These are phyloP conservation scores for Vicia sativa DNA, from an alignment of 306 rosid genomes.

Conservation along the genomic window DNA sequence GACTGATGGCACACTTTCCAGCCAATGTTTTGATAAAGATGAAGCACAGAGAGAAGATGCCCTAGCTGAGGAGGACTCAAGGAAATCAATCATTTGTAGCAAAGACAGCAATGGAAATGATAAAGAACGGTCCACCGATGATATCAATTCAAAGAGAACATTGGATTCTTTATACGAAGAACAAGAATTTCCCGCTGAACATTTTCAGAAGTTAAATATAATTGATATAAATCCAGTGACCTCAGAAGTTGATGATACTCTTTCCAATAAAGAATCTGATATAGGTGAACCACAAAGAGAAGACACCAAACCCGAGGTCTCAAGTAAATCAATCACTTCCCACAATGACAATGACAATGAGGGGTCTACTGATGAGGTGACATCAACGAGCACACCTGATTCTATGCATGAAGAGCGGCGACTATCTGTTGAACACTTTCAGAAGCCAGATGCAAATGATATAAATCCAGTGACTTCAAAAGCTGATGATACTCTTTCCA, in stretches of 20 bases:
- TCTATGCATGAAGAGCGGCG: conserved; percentile 43
- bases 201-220: conserved; percentile 38
- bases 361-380: conserved; percentile 37
- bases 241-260: conserved; percentile 29
- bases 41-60: conserved; percentile 41
- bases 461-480: conserved; percentile 39
- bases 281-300: conserved; percentile 41
- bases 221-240: conserved; percentile 39
- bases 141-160: conserved; percentile 36
- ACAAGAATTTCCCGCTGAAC: conserved; percentile 39
- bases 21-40: conserved; percentile 34
- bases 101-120: conserved; percentile 3
- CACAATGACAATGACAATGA: conserved; percentile 1
- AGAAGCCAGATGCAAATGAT: conserved; percentile 47
- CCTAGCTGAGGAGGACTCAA: conserved; percentile 37
- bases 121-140: conserved; percentile 1
- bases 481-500: conserved; percentile 33
- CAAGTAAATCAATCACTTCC: conserved; percentile 31
- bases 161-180: conserved; percentile 45
- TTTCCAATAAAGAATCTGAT: conserved; percentile 25
- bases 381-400: conserved; percentile 46
- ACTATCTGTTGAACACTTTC: conserved; percentile 40
- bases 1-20: conserved; percentile 22
- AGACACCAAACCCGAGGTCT: conserved; percentile 39
- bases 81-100: conserved; percentile 31